Base-by-base conservation (phyloP, 495 filamentous ascomycete genomes). In the Xylaria telfairii region DNA sequence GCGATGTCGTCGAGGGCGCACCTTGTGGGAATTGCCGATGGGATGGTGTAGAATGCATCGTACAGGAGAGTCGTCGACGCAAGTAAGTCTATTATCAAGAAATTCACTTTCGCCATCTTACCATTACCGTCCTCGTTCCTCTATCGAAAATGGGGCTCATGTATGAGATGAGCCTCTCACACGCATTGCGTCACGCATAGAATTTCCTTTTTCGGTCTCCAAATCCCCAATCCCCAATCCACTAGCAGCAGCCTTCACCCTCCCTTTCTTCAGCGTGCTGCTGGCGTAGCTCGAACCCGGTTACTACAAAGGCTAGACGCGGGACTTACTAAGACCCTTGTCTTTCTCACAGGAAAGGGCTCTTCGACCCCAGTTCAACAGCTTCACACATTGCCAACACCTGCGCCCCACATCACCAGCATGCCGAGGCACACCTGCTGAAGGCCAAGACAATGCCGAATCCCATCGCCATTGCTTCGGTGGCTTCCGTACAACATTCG, bases 11-110 rank as follows among this genome's bases (percentile, higher is more conserved):
- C 54, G 93, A 96, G 74, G 92, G 92, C 42, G 89, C 91, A 34
- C 94, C 94, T 6, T 97, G 94, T 78, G 93, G 91, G 24, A 97
- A 97, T 82, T 97, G 94, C 82, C 87, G 92, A 34, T 84, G 94
- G 80, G 94, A 97, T 79, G 90, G 93, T 73, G 93, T 97, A 65
- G 91, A 93, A 62, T 97, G 94, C 82, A 85, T 95, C 47, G 92
- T 97, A 10, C 93, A 93, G 54, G 94, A 97, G 78, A 96, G 94
- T 85, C 93, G 94, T 77, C 89, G 94, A 69, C 90, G 93, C 85
- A 96, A 93, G 91, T 93, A 76, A 87, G 90, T 87, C 32, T 53
- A 44, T 59, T 37, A 32, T 62, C 13, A 41, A 28, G 34, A 62
- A 37, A 6, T 53, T n/a, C 57, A 67, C 66, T 34, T 71, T 32